Conservation (phyloP, 2,329 filamentous ascomycete species). For the Immersiporthe knoxdaviesiana region DNA sequence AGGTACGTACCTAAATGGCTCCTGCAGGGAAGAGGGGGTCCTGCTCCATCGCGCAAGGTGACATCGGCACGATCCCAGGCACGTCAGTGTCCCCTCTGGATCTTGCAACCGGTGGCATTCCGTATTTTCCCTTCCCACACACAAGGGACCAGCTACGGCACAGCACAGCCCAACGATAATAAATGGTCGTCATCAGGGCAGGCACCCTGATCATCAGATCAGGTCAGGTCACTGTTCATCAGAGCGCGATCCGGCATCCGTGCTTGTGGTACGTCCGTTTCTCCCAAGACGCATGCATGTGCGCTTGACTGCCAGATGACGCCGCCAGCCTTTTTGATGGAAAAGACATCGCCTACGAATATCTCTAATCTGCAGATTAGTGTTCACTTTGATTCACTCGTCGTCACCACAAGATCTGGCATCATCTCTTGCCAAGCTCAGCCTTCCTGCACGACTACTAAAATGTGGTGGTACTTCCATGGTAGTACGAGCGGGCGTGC, state of each 20-base stretch:
- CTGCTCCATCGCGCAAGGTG: not conserved
- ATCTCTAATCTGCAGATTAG: no score
- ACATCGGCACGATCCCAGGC: slow-evolving; percentile 3
- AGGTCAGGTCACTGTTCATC: not conserved
- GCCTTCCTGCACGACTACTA: not conserved
- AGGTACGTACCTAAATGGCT: not conserved
- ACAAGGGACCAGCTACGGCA: not conserved
- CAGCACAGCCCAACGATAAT: not conserved
- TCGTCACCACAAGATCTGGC: slow-evolving; percentile 1
- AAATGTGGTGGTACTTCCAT: no score
- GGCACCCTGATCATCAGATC: not conserved
- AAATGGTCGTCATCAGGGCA: not conserved
- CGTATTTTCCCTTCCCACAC: slow-evolving; percentile 5
- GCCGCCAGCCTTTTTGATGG: no score
- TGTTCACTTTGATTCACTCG: not conserved
- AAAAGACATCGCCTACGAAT: no score
- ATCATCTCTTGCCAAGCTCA: slow-evolving; percentile 10
- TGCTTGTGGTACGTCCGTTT: no score
- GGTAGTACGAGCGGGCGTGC: no score
- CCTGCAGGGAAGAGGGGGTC: no score
- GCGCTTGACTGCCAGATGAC: not conserved
- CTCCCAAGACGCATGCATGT: not conserved
- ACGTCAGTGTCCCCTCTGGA: slow-evolving; percentile 1
- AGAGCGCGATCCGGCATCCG: not conserved
- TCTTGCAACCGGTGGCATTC: not conserved